These are phyloP conservation scores for Hyphopichia buzzinii DNA, from an alignment of 1,139 yeast genomes.

Conservation along the genomic window DNA sequence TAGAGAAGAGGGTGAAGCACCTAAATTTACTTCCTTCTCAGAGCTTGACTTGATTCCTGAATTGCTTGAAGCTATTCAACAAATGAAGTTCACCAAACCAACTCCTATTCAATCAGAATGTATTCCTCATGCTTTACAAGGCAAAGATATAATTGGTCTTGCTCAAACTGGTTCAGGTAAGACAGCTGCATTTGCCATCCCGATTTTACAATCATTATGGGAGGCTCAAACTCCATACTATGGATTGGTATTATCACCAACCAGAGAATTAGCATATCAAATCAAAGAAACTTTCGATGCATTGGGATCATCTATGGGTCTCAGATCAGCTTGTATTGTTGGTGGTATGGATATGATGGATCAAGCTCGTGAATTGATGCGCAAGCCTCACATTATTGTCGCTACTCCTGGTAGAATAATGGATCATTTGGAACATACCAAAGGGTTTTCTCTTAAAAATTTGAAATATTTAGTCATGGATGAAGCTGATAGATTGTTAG, in stretches of 20 bases:
- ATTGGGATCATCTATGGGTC: conserved; percentile 85
- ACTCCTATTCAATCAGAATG: conserved; percentile 93
- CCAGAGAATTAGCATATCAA: conserved; percentile 95
- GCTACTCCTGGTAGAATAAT: conserved; percentile 81
- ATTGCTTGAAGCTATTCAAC: conserved; percentile 73
- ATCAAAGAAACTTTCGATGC: conserved; percentile 96
- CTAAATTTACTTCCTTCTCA: conserved; percentile 44
- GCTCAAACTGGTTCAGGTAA: conserved; percentile 88
- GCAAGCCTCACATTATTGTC: conserved; percentile 90
- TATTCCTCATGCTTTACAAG: conserved; percentile 87
- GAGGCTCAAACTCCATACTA: conserved; percentile 84
- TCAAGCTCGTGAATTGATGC: conserved; percentile 89
- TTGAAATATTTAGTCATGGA: conserved; percentile 88
- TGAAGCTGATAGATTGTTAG: conserved; percentile 93
- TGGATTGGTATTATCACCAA: conserved; percentile 91
- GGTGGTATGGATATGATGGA: conserved; percentile 99
- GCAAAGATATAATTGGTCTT: conserved; percentile 77
- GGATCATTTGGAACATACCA: conserved; percentile 94
- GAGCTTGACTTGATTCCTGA: conserved; percentile 74
- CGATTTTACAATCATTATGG: conserved; percentile 88
- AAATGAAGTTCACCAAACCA: conserved; percentile 62
- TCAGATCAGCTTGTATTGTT: conserved; percentile 80
- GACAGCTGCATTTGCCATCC: conserved; percentile 86
- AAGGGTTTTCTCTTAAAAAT: conserved; percentile 81
- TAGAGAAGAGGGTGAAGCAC: conserved; percentile 19